Base-by-base conservation (phyloP, 768 basidiomycete genomes). In the Russula sp. region DNA sequence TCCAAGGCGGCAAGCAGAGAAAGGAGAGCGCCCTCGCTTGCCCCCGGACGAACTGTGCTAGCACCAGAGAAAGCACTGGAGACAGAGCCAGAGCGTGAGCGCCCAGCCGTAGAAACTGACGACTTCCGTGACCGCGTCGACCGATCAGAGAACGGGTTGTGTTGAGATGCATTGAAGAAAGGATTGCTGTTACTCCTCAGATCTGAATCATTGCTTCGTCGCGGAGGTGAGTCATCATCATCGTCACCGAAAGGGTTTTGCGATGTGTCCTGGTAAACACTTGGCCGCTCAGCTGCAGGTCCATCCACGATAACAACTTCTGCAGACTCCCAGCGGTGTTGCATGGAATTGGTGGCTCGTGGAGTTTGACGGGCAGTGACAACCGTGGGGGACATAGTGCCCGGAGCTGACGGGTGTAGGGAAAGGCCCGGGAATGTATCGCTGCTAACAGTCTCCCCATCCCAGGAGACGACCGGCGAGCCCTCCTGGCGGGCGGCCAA, bases 271-370 rank as follows among this genome's bases (percentile, higher is more conserved):
- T 55, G 20, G 25, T 48, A 34, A 35, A 58, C 35, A 25, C 22
- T 52, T 32, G n/a, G 36, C 13, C 45, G 63, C 41, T 53, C 51
- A 2, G 41, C 11, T 32, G 16, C 9, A 4, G 25, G 2, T 14
- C 35, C 63, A 48, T 53, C 58, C 64, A 67, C 62, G 1, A 65
- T 66, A 18, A 65, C 36, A 7, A 67, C 64, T 25, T 67, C 66
- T 10, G 66, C 66, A 43, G 66, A 65, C 55, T 67, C 64, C 66
- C 66, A 67, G 6, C 42, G 60, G 53, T 67, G 66, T 22, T 35
- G 45, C 13, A 13, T 54, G 11, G 64, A 67, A 22, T 58, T 43
- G 14, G 51, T 65, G 11, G 66, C 43, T 20, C 10, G 53, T 25
- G 66, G 66, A 9, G 66, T 65, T 59, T 67, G 66, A 39, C 60